Evolutionary conservation across 1,284 basidiomycete species (phyloP).

Genomic region (Ceratobasidium papillatum): DNA sequence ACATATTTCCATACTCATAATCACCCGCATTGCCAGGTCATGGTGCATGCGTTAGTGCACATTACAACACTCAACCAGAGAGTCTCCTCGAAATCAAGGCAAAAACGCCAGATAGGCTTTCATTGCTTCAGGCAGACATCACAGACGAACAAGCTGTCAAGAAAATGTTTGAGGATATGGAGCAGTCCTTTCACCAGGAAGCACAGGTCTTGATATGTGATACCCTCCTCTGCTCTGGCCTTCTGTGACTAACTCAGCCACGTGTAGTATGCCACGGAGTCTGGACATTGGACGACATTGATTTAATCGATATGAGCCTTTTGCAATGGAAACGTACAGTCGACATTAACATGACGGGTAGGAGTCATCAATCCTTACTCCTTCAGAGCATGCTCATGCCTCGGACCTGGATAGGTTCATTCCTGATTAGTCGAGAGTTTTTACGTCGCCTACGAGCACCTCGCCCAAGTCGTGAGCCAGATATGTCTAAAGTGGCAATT

Average conservation of each 20-base stretch:
- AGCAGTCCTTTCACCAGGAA: constrained; percentile 29
- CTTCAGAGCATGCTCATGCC: not conserved
- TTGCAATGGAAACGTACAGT: constrained; percentile 50
- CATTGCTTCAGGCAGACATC: constrained; percentile 47
- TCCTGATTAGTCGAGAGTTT: constrained; percentile 49
- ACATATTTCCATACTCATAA: too few species aligned
- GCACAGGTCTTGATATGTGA: constrained; percentile 6
- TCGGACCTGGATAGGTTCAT: constrained; percentile 43
- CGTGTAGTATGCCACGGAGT: constrained; percentile 51
- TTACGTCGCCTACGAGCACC: constrained; percentile 46
- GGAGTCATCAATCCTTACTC: too few species aligned
- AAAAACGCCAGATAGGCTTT: constrained; percentile 7
- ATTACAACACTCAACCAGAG: constrained; percentile 48
- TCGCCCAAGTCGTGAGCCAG: constrained; percentile 19
- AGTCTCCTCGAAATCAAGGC: constrained; percentile 41
- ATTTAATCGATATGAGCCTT: constrained; percentile 49
- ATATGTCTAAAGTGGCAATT: constrained; percentile 46
- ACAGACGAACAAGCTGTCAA: constrained; percentile 48
- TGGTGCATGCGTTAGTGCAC: constrained; percentile 50
- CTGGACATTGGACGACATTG: constrained; percentile 44
- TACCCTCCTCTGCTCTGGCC: not conserved
- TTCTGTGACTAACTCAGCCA: not conserved
- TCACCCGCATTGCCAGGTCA: constrained; percentile 41
- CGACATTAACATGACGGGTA: constrained; percentile 49
- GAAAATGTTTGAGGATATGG: constrained; percentile 46